Evolutionary conservation across 2,329 filamentous ascomycete genomes (phyloP).

Genomic region (Fusarium coicis): DNA sequence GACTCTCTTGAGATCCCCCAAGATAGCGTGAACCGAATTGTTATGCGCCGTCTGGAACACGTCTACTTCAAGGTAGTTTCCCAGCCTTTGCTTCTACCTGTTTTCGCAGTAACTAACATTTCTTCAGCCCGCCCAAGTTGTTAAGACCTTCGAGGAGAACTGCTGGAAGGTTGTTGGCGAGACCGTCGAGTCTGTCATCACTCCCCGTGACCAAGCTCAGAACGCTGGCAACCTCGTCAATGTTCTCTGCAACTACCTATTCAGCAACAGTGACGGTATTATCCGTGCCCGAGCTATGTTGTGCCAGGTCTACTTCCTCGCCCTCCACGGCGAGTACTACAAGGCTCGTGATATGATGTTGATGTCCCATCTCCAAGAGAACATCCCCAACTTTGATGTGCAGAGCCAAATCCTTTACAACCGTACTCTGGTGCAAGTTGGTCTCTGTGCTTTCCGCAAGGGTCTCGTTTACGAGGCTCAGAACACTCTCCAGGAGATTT

Average conservation of each 20-base stretch:
- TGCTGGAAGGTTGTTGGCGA: constrained; percentile 85
- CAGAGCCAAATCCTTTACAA: constrained; percentile 99
- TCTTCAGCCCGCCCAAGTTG: constrained; percentile 81
- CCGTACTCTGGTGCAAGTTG: constrained; percentile 95
- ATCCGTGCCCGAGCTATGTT: constrained; percentile 97
- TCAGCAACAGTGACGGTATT: constrained; percentile 93
- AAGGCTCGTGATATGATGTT: constrained; percentile 98
- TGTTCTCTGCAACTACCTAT: constrained; percentile 93
- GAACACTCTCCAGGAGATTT: constrained; percentile 97
- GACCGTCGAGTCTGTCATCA: constrained; percentile 80
- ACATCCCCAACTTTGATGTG: constrained; percentile 95
- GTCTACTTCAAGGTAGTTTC: constrained; percentile 93
- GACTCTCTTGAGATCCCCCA: constrained; percentile 78
- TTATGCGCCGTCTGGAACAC: constrained; percentile 95
- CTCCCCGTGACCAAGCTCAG: constrained; percentile 73
- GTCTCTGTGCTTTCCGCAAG: constrained; percentile 96
- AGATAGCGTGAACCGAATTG: constrained; percentile 89
- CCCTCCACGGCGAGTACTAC: constrained; percentile 98
- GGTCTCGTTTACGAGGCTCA: constrained; percentile 98
- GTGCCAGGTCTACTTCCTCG: constrained; percentile 98
- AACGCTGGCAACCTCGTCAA: constrained; percentile 83
- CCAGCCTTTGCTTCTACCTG: constrained; percentile 75
- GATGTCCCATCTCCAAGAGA: constrained; percentile 99
- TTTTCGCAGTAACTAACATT: constrained; percentile 12
- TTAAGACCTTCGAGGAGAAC: constrained; percentile 93